Percentiles rank a stretch among this genome's conserved stretches.
phyloP scores from a whole-genome alignment of 75 land plant genomes.

The Selaginella tamariscina region DNA sequence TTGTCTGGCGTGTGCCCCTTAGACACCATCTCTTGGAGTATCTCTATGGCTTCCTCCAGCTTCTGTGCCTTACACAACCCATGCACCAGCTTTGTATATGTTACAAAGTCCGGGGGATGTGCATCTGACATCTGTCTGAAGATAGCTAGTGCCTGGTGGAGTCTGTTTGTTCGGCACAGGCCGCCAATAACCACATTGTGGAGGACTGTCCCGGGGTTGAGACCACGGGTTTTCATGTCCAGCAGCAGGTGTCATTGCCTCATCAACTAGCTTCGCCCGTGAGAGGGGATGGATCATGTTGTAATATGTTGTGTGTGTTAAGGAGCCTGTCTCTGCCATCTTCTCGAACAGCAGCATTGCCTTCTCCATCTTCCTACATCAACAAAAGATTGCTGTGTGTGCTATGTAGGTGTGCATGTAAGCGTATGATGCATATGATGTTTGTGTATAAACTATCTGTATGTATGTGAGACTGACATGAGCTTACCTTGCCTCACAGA shows the following conservation, averaged over 20 bases:
- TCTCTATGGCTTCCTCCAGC: slow-evolving; percentile 48
- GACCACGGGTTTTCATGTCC: not conserved
- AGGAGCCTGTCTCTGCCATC: not conserved
- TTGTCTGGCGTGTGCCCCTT: not conserved
- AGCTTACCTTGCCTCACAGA: not conserved
- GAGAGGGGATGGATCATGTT: not conserved
- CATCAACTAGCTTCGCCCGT: not conserved
- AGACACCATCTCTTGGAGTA: slow-evolving; percentile 40
- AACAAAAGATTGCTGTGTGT: too few relatives aligned
- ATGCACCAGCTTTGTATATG: slow-evolving; percentile 47
- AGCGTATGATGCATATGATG: too few relatives aligned
- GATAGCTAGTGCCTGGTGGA: not conserved
- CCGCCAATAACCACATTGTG: not conserved
- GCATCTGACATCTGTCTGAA: not conserved
- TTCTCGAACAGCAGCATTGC: not conserved
- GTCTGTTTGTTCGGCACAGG: not conserved
- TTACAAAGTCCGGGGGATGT: slow-evolving; percentile 20
- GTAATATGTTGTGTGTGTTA: not conserved
- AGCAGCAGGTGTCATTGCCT: not conserved
- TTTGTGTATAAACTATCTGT: too few relatives aligned
- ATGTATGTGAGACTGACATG: too few relatives aligned
- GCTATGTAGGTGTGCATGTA: too few relatives aligned
- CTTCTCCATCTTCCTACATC: too few relatives aligned
- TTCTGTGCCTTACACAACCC: slow-evolving; percentile 52
- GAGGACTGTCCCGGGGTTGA: not conserved